A percentile compares a stretch with the other conserved stretches of the same genome.
Conservation (phyloP, 192 early-diverging fungal genomes). For the Backusella circina region DNA sequence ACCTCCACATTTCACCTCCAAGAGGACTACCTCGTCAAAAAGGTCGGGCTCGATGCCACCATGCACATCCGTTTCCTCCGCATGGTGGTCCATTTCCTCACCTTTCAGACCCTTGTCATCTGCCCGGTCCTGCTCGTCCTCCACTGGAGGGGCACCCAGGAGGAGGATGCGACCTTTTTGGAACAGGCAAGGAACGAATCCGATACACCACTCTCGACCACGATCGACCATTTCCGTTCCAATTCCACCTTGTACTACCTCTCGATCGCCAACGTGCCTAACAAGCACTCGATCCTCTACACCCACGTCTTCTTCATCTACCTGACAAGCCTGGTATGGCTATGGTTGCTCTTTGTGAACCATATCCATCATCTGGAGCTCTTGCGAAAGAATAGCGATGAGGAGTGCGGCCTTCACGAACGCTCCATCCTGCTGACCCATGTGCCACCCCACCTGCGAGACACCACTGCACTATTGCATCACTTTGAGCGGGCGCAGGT, state of each 20-base stretch:
- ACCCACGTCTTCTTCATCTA: constrained; percentile 50
- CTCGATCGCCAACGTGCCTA: constrained; percentile 43
- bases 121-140: constrained; percentile 47
- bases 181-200: constrained; percentile 5
- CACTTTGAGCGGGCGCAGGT: constrained; percentile 20
- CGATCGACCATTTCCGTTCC: constrained; percentile 14
- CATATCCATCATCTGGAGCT: constrained; percentile 53
- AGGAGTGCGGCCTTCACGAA: neutral
- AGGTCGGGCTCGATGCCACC: constrained; percentile 57
- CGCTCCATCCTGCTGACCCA: constrained; percentile 26
- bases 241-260: constrained; percentile 29
- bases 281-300: constrained; percentile 40
- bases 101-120: constrained; percentile 39
- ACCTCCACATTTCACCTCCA: constrained; percentile 35
- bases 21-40: constrained; percentile 49
- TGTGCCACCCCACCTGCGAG: constrained; percentile 23
- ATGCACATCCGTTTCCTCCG: constrained; percentile 61
- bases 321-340: constrained; percentile 44
- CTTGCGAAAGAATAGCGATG: constrained; percentile 29
- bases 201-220: neutral
- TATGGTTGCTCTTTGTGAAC: constrained; percentile 54
- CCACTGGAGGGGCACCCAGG: constrained; percentile 33
- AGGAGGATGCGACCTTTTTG: too few species aligned
- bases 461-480: constrained; percentile 5
- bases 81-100: constrained; percentile 53